These are phyloP conservation scores for Oryza brachyantha DNA, from an alignment of 176 grass and related monocot species.

Conservation along the genomic window DNA sequence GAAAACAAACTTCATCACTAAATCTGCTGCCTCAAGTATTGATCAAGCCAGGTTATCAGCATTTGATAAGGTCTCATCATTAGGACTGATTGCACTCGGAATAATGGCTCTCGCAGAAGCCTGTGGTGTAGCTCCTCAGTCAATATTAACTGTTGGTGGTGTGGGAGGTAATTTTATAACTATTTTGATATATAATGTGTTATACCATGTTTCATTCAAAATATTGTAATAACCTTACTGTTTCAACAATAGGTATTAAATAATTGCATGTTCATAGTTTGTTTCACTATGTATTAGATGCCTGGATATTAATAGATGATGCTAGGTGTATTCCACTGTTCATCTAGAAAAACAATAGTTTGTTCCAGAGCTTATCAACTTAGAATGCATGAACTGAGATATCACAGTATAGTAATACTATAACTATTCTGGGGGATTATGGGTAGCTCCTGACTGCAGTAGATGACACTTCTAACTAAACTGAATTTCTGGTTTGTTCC, in stretches of 20 bases:
- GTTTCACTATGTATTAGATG: too few relatives aligned
- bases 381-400: not conserved
- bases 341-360: not conserved
- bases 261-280: not conserved
- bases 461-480: constrained; percentile 8
- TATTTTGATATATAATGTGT: constrained; percentile 1
- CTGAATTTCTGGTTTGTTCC: constrained; percentile 2
- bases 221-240: not conserved
- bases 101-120: constrained; percentile 88
- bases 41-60: constrained; percentile 70
- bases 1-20: constrained; percentile 81
- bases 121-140: constrained; percentile 83
- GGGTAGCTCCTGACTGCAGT: not conserved
- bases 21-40: constrained; percentile 31
- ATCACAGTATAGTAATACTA: not conserved
- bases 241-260: not conserved
- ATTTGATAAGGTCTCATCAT: constrained; percentile 70
- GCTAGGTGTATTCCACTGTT: too few relatives aligned
- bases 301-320: too few relatives aligned
- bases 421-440: not conserved
- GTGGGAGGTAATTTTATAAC: constrained; percentile 71
- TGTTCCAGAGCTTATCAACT: not conserved
- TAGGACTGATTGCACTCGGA: constrained; percentile 78
- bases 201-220: constrained; percentile 2
- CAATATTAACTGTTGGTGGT: constrained; percentile 96